Evolutionary conservation across 2,329 filamentous ascomycete species (phyloP), one percentile per base, ranked within the genome.

Genomic region (Teratosphaeria gauchensis): DNA sequence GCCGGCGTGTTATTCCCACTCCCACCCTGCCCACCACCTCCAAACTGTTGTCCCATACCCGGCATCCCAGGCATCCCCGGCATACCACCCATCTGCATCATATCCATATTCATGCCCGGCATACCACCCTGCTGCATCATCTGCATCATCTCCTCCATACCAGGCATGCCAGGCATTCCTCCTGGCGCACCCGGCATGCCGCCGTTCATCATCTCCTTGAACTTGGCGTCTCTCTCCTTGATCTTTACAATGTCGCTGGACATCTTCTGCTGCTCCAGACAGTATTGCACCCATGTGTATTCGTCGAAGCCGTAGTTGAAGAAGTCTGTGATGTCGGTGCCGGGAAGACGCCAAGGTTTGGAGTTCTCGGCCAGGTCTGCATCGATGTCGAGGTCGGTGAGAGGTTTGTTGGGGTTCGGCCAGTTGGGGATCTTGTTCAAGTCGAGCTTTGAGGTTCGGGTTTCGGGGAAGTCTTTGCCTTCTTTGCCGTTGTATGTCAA

Each of bases 231-330:
- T 62, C 84, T 79, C 56, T 78, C 89, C 78, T 92, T 96, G 75
- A 95, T 92, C 54, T 87, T 84, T 59, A 83, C 84, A 65, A 90
- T 90, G 66, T 92, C 89, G 64, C 84, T 84, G 19, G 88, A 84
- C 68, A 96, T 80, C 28, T 79, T 80, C 64, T 94, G 86, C 73
- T 97, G 94, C 70, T 95, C 95, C 60, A 90, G 80, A 33, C 92
- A 91, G 73, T 99, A 99, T 57, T 92, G 83, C 5, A 92, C 89
- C 94, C 94, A 99, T 0, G 92, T 96, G 74, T 96, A 97, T 74
- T 97, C 92, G 75, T 97, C 92, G 71, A 97, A 97, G 59, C 92
- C 92, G 75, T 97, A 97, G 78, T 97, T 97, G 83, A 97, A 97
- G 76, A 95, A 97, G 73, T 99, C 94, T 60, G 89, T 94, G 57